Base-by-base conservation (phyloP, 2,329 filamentous ascomycete species). In the Torrubiella hemipterigena region DNA sequence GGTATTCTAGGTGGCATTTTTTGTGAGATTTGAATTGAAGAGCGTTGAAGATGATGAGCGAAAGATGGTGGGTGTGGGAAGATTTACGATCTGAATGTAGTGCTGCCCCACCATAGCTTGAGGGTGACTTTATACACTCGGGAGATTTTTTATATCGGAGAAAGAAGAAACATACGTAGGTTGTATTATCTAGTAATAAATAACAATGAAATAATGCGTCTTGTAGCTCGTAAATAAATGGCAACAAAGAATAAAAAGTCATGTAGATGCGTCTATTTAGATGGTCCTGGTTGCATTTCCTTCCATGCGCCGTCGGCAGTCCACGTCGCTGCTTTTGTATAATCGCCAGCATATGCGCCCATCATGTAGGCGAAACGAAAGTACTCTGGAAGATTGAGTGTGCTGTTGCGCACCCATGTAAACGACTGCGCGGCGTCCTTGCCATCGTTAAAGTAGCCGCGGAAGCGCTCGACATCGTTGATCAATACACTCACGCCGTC, bases 381-480 rank as follows among this genome's bases (percentile, higher is more conserved):
- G 46, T 85, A 89, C 52, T 86, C 79, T 23, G 76, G 71, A 31
- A 65, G 37, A 4, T 52, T 50, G 10, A 61, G 36, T 6, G 42
- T 55, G 15, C 46, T 51, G 21, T 68, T 61, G 37, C 74, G 62
- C 1, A 55, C 56, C 77, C 79, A 84, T 0, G 67, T 65, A 40
- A 81, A 81, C 11, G 54, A 47, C 14, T 58, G 46, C 30, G 50
- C 36, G 21, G 47, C 45, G 17, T 57, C 55, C 23, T 63, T 61
- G 24, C 59, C 64, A 29, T 75, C 68, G 27, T 67, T 68, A 38
- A 80, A 79, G 51, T 79, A 89, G 6, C 70, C 70, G n/a, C 79
- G 62, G 51, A 79, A 86, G 14, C 82, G 63, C 54, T 93, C 84
- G 1, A 93, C 84, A 43, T 93, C 84, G 46, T 93, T 91, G 40